Base-by-base conservation (phyloP, 345 rosid species). In the Salix udensis region DNA sequence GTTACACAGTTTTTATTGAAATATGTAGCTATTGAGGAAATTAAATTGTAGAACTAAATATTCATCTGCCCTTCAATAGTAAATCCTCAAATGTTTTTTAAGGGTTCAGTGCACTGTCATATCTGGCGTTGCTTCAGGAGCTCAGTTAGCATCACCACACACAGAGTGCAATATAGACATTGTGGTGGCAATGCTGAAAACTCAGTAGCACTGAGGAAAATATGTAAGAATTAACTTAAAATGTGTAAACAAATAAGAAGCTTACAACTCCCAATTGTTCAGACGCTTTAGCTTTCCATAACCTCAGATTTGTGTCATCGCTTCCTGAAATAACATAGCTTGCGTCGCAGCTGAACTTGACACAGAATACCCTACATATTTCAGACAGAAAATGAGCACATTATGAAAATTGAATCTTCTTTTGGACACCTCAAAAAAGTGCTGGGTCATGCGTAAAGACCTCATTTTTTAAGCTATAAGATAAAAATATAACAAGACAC, bases 261-360 rank as follows among this genome's bases (percentile, higher is more conserved):
- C 96, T 90, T 89, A 95, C 98, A 71, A 96, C 93, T 86, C 99
- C 99, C 81, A 92, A 36, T 82, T 94, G 99, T 72, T 96, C 99
- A 4, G 99, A 92, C 42, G 98, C 98, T 79, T 91, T 96, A 73
- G 99, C 97, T 88, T 96, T 96, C 98, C 99, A 94, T 72, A 96
- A 79, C 86, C 98, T 87, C 70, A 96, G 88, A 81, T 96, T 96
- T 31, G 97, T 91, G 77, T 94, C 98, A 85, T 96, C 98, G 72
- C 99, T 96, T 39, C 97, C 99, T 0, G 99, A 96, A 82, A 96
- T 85, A 61, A 96, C 87, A 50, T 96, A 96, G 75, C 88, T 89
- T n/a, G 91, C 97, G 85, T 96, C 99, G 40, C 97, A 86, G 85
- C 90, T 96, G 84, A 89, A 96, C 86, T 90, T 94, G 80, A 90